A percentile compares a stretch with the other conserved stretches of the same genome.
Conservation (phyloP, 441 rosid species). For the Gossypium gossypioides region DNA sequence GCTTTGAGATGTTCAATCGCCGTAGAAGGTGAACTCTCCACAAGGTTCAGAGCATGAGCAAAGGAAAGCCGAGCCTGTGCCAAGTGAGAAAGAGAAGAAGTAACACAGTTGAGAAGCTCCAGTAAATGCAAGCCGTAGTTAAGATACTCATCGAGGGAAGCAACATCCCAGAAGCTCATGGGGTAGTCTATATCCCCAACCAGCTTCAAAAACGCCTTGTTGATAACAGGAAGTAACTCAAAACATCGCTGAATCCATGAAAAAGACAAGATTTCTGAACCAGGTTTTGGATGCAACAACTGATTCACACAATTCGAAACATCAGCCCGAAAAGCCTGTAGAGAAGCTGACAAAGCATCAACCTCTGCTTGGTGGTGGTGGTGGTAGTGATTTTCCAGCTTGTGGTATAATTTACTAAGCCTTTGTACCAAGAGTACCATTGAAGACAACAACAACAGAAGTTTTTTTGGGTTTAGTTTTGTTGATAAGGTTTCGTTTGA, state of each 20-base stretch:
- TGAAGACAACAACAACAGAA: background rate
- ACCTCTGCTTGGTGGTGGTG: slow-evolving; percentile 11
- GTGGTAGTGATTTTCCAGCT: slow-evolving; percentile 34
- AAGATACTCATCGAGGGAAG: slow-evolving; percentile 37
- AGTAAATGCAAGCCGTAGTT: slow-evolving; percentile 35
- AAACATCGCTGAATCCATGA: slow-evolving; percentile 39
- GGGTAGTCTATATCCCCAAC: slow-evolving; percentile 40
- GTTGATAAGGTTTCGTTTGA: background rate
- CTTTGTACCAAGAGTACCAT: slow-evolving; percentile 39
- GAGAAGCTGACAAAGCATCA: slow-evolving; percentile 25
- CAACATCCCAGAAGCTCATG: slow-evolving; percentile 35
- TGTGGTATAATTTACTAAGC: slow-evolving; percentile 32
- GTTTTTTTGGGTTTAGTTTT: background rate
- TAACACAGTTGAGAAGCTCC: slow-evolving; percentile 37
- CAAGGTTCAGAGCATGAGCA: slow-evolving; percentile 33
- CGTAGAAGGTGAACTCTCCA: slow-evolving; percentile 26
- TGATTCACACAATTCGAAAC: slow-evolving; percentile 21
- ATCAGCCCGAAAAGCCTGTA: slow-evolving; percentile 30
- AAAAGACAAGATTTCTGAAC: slow-evolving; percentile 19
- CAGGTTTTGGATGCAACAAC: slow-evolving; percentile 23
- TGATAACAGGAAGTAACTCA: slow-evolving; percentile 30
- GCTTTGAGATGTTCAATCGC: slow-evolving; percentile 31
- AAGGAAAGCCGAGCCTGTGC: slow-evolving; percentile 34
- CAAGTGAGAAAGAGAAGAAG: slow-evolving; percentile 18
- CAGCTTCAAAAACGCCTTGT: slow-evolving; percentile 45